These are phyloP conservation scores for Inosperma sp. DNA, from an alignment of 768 basidiomycete species.

Conservation along the genomic window DNA sequence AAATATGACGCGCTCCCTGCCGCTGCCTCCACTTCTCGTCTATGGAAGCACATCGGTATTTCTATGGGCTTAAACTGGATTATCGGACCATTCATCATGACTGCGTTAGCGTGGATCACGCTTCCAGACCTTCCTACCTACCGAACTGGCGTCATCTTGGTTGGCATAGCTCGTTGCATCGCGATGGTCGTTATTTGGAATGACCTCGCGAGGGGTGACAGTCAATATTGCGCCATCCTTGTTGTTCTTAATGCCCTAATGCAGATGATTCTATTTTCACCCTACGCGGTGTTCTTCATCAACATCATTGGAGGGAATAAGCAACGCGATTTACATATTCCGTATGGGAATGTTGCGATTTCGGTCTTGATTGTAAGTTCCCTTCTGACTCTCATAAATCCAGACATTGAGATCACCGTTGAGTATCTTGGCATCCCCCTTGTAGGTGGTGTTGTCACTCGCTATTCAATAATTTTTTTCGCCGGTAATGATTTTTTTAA, in stretches of 20 bases:
- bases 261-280: slow-evolving; percentile 75
- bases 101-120: slow-evolving; percentile 81
- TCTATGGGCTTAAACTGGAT: slow-evolving; percentile 78
- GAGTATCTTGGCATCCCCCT: slow-evolving; percentile 85
- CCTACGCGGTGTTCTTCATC: slow-evolving; percentile 68
- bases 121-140: slow-evolving; percentile 74
- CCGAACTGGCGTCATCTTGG: slow-evolving; percentile 76
- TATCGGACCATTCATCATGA: slow-evolving; percentile 75
- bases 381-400: not conserved
- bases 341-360: slow-evolving; percentile 56
- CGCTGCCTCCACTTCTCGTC: slow-evolving; percentile 45
- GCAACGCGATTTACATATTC: slow-evolving; percentile 39
- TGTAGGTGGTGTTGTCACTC: slow-evolving; percentile 63
- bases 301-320: slow-evolving; percentile 56
- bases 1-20: slow-evolving; percentile 67
- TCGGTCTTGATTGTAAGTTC: slow-evolving; percentile 65
- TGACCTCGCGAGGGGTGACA: slow-evolving; percentile 62
- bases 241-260: slow-evolving; percentile 77
- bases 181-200: slow-evolving; percentile 86
- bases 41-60: slow-evolving; percentile 67
- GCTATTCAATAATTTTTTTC: slow-evolving; percentile 46
- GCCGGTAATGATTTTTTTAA: slow-evolving; percentile 47
- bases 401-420: not conserved
- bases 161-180: slow-evolving; percentile 69
- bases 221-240: slow-evolving; percentile 71